Percentiles rank a stretch among this genome's conserved stretches.
Evolutionary conservation across 257 asterid species (phyloP).

Genomic region (Rubia yunnanensis): DNA sequence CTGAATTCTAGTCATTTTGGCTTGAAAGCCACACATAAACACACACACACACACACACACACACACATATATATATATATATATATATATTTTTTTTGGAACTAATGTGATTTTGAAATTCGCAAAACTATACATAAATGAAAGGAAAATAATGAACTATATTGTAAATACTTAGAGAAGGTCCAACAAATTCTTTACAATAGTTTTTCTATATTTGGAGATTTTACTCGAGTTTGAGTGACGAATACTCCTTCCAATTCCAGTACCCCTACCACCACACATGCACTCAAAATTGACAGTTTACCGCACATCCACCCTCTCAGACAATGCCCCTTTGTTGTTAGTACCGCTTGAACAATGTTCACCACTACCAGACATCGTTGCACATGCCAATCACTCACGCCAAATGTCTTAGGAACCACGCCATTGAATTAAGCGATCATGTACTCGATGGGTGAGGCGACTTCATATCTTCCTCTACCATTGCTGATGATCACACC

Average conservation of each 20-base stretch:
- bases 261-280: slow-evolving; percentile 26
- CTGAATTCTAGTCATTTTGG: too few species aligned
- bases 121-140: too few species aligned
- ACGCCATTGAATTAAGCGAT: slow-evolving; percentile 56
- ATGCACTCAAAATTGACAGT: slow-evolving; percentile 47
- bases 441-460: slow-evolving; percentile 88
- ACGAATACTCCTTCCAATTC: slow-evolving; percentile 25
- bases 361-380: slow-evolving; percentile 15
- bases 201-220: too few species aligned
- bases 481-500: slow-evolving; percentile 30
- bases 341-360: slow-evolving; percentile 7
- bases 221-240: too few species aligned
- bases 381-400: slow-evolving; percentile 13
- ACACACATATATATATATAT: too few species aligned
- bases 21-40: too few species aligned
- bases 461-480: slow-evolving; percentile 47
- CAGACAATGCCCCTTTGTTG: slow-evolving; percentile 31
- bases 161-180: too few species aligned
- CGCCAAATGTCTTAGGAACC: slow-evolving; percentile 63
- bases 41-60: too few species aligned
- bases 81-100: too few species aligned
- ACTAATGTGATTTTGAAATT: too few species aligned
- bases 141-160: too few species aligned
- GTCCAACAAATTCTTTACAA: too few species aligned
- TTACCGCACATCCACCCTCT: slow-evolving; percentile 47